Evolutionary conservation across 2,329 filamentous ascomycete species (phyloP), one percentile per base, ranked within the genome.

Genomic region (Phyllosticta ampelicida): DNA sequence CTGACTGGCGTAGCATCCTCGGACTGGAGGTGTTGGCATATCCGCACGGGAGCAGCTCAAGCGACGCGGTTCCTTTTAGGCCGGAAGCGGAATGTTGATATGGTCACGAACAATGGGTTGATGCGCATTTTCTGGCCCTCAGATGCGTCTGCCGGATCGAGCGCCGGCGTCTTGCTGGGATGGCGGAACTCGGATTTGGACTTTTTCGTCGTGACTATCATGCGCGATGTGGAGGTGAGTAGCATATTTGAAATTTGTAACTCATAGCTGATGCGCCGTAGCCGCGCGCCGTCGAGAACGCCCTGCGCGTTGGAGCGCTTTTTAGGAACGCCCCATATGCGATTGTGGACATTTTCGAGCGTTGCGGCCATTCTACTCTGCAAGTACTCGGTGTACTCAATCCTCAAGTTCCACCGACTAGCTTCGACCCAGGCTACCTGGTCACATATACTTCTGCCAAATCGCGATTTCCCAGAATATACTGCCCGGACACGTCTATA

Each of bases 91-190:
- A 66, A 80, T 83, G 80, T 75, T 78, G 83, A 78, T 72, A 85
- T 85, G 82, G 77, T 82, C 72, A 76, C 78, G 74, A 77, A 76
- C 67, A 81, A 94, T 89, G 91, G 89, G 69, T 80, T 97, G 78
- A 90, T 97, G 86, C 90, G 94, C 78, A 86, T 99, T 77, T 97
- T 99, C 78, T 99, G 94, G 94, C 95, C 94, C 67, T 87, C 87
- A 68, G 91, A 95, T 76, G 83, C 92, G 68, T 82, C 83, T 56
- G 81, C 80, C 75, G 84, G 89, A 68, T 80, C 82, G 57, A 81
- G 79, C 72, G 83, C 89, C 49, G 94, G 92, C 51, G 88, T 96
- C 61, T 84, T 99, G 63, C 88, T 99, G 52, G 94, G 94, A 68
- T 99, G 92, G 90, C 85, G 87, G 67, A 99, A 99, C 73, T 96